Percentiles rank a stretch among this genome's conserved stretches.
phyloP scores from a whole-genome alignment of 495 filamentous ascomycete genomes.

The Penicillium lividum region DNA sequence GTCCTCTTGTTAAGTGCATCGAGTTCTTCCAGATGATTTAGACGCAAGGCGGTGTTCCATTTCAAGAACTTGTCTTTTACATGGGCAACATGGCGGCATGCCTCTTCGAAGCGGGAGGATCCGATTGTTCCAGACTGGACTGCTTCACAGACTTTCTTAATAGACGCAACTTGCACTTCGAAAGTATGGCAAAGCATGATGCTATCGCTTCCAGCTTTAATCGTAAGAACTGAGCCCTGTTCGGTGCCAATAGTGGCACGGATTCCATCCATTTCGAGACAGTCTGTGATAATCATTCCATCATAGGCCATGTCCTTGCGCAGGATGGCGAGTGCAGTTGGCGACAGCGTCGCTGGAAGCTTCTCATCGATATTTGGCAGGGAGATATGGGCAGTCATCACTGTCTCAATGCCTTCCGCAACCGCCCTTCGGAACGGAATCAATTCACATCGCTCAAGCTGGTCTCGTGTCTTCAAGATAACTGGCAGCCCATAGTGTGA shows the following conservation, averaged over 20 bases:
- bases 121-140: slow-evolving; percentile 39
- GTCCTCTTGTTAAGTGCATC: slow-evolving; percentile 25
- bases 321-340: slow-evolving; percentile 38
- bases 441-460: slow-evolving; percentile 42
- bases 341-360: slow-evolving; percentile 41
- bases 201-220: slow-evolving; percentile 51
- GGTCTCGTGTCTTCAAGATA: slow-evolving; percentile 38
- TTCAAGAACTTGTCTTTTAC: slow-evolving; percentile 40
- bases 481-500: slow-evolving; percentile 46
- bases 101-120: slow-evolving; percentile 34
- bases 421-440: slow-evolving; percentile 46
- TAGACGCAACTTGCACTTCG: slow-evolving; percentile 44
- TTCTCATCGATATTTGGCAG: slow-evolving; percentile 37
- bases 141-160: slow-evolving; percentile 42
- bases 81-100: slow-evolving; percentile 34
- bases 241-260: slow-evolving; percentile 48
- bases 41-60: slow-evolving; percentile 30
- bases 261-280: slow-evolving; percentile 51
- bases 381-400: slow-evolving; percentile 49
- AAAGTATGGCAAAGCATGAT: slow-evolving; percentile 55
- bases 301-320: slow-evolving; percentile 43
- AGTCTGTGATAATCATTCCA: slow-evolving; percentile 44
- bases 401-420: slow-evolving; percentile 41
- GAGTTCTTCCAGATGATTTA: slow-evolving; percentile 19
- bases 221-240: slow-evolving; percentile 45